Evolutionary conservation across 768 basidiomycete genomes (phyloP).

Genomic region (Auricularia auricula-judae): DNA sequence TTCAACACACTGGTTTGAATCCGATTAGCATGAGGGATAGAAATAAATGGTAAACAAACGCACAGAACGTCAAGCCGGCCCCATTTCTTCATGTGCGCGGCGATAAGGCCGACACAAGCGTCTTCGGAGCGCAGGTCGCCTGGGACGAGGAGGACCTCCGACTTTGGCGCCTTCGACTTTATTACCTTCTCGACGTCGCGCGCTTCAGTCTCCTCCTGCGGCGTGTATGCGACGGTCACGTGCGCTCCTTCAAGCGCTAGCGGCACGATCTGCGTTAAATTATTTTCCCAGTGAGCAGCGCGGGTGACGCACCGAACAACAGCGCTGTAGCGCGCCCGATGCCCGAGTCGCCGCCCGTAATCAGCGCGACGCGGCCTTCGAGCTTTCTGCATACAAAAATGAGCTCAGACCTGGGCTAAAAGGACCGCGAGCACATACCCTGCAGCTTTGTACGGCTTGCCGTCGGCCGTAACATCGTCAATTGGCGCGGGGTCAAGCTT

Average conservation of each 20-base stretch:
- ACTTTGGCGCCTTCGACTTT: slow-evolving; percentile 26
- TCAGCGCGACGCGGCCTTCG: slow-evolving; percentile 34
- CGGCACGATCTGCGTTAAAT: neutral
- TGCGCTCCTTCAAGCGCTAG: neutral
- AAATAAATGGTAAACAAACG: slow-evolving; percentile 1
- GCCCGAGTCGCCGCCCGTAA: slow-evolving; percentile 42
- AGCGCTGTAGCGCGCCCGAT: slow-evolving; percentile 35
- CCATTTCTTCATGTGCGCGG: slow-evolving; percentile 26
- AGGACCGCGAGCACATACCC: slow-evolving; percentile 10
- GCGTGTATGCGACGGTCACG: neutral
- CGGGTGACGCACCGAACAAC: slow-evolving; percentile 21
- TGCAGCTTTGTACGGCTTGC: slow-evolving; percentile 31
- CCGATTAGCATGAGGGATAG: too few relatives aligned
- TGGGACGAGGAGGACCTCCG: slow-evolving; percentile 26
- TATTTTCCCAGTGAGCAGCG: neutral
- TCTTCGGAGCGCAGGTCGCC: slow-evolving; percentile 30
- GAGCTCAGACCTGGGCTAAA: neutral
- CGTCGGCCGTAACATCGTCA: slow-evolving; percentile 33
- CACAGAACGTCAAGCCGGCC: slow-evolving; percentile 28
- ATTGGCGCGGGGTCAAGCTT: slow-evolving; percentile 23
- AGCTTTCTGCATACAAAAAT: slow-evolving; percentile 21
- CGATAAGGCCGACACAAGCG: slow-evolving; percentile 26
- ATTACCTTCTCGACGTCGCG: slow-evolving; percentile 26
- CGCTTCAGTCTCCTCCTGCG: slow-evolving; percentile 30
- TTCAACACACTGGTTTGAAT: slow-evolving; percentile 25